Evolutionary conservation across 1,284 basidiomycete genomes (phyloP).

Genomic region (Tilletiopsis washingtonensis): DNA sequence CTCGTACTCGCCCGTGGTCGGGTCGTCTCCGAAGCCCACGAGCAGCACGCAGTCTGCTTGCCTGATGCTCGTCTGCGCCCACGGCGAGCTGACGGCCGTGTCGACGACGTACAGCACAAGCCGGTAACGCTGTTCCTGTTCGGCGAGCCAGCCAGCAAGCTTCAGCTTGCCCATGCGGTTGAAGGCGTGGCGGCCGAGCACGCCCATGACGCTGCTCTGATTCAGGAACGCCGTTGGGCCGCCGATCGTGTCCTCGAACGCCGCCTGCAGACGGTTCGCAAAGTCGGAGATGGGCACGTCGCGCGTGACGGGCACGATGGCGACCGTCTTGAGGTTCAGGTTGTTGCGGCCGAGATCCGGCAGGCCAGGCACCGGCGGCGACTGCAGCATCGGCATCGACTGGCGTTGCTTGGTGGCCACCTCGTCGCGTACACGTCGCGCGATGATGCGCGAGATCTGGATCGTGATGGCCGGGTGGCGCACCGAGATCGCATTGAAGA

Average conservation of each 20-base stretch:
- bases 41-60: slow-evolving; percentile 93
- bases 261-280: slow-evolving; percentile 34
- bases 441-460: slow-evolving; percentile 89
- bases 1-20: slow-evolving; percentile 80
- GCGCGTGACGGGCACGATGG: slow-evolving; percentile 60
- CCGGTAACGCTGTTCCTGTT: slow-evolving; percentile 42
- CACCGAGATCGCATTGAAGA: slow-evolving; percentile 77
- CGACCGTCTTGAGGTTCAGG: slow-evolving; percentile 86
- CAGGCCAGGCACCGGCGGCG: slow-evolving; percentile 30
- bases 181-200: slow-evolving; percentile 43
- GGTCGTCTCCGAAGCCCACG: slow-evolving; percentile 75
- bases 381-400: slow-evolving; percentile 6
- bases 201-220: slow-evolving; percentile 44
- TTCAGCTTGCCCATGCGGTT: slow-evolving; percentile 47
- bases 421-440: slow-evolving; percentile 77
- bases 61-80: slow-evolving; percentile 44
- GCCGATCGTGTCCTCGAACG: slow-evolving; percentile 40
- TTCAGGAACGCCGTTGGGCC: slow-evolving; percentile 39
- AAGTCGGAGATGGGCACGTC: slow-evolving; percentile 44
- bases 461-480: slow-evolving; percentile 92
- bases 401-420: slow-evolving; percentile 48
- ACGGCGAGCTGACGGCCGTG: slow-evolving; percentile 42
- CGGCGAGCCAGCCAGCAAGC: slow-evolving; percentile 44
- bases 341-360: slow-evolving; percentile 62
- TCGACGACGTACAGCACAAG: slow-evolving; percentile 46